phyloP scores from a whole-genome alignment of 225 moss, liverwort and hornwort genomes.

The Straminergon stramineum region DNA sequence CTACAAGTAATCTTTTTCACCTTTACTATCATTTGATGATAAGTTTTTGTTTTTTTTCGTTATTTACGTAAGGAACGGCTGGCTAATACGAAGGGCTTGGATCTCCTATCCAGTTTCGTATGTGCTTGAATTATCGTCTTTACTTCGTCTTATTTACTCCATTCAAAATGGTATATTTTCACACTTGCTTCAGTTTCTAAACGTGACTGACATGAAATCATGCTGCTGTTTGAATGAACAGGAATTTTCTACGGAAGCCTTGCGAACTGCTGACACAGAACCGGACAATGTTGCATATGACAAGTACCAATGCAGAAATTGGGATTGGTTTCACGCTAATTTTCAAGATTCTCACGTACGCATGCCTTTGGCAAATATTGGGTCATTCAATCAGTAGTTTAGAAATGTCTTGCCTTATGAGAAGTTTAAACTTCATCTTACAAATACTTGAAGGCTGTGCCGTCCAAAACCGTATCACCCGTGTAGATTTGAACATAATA shows the following conservation, averaged over 20 bases:
- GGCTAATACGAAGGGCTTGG: background rate
- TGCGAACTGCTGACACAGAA: constrained; percentile 55
- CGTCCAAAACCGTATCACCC: background rate
- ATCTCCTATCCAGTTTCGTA: background rate
- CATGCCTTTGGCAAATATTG: background rate
- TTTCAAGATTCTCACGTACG: constrained; percentile 71
- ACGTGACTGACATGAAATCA: background rate
- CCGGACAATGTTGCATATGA: constrained; percentile 32
- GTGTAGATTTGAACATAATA: background rate
- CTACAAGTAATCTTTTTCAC: constrained; percentile 55
- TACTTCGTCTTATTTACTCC: background rate
- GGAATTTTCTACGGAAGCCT: constrained; percentile 60
- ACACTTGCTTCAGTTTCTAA: background rate
- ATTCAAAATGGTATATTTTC: background rate
- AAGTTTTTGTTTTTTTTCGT: background rate
- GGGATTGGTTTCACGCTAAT: constrained; percentile 81
- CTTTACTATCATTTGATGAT: background rate
- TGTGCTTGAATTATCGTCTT: background rate
- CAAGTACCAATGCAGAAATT: constrained; percentile 74
- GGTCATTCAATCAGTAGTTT: background rate
- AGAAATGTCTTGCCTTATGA: background rate
- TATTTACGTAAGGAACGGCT: background rate
- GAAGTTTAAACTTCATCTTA: background rate
- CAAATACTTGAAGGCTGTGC: background rate
- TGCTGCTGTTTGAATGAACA: constrained; percentile 14